Evolutionary conservation across 2,329 filamentous ascomycete species (phyloP).

Genomic region (Microdochium trichocladiopsis): DNA sequence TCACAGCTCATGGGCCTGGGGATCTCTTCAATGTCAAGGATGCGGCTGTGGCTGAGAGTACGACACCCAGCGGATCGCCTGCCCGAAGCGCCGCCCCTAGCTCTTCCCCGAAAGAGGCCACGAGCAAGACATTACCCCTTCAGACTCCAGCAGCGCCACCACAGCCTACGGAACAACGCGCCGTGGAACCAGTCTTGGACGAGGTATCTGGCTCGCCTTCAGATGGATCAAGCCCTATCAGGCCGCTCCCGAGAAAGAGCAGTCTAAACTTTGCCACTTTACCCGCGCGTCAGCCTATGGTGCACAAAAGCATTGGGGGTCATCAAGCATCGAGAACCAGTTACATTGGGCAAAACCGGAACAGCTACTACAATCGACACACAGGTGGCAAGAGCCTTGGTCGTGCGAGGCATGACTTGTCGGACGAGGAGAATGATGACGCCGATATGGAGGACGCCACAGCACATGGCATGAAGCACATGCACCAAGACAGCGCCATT

Average conservation of each 20-base stretch:
- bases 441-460: conserved; percentile 42
- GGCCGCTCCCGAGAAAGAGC: conserved; percentile 80
- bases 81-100: neutral
- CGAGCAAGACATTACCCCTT: conserved; percentile 7
- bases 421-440: conserved; percentile 33
- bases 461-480: conserved; percentile 22
- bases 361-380: conserved; percentile 66
- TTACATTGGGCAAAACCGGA: conserved; percentile 65
- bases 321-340: conserved; percentile 64
- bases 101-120: conserved; percentile 2
- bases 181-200: conserved; percentile 16
- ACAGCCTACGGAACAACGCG: conserved; percentile 8
- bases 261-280: conserved; percentile 92
- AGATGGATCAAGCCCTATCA: conserved; percentile 66
- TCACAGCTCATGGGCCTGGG: conserved; percentile 14
- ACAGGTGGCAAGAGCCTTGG: conserved; percentile 70
- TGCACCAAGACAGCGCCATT: conserved; percentile 39
- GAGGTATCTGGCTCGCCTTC: conserved; percentile 46
- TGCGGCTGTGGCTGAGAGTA: conserved; percentile 16
- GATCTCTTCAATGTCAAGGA: conserved; percentile 9
- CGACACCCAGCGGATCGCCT: conserved; percentile 23
- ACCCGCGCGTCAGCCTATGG: conserved; percentile 81
- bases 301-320: conserved; percentile 75
- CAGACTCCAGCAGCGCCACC: conserved; percentile 9
- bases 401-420: conserved; percentile 29